Base-by-base conservation (phyloP, 2,329 filamentous ascomycete species). In the Fusarium sp. region DNA sequence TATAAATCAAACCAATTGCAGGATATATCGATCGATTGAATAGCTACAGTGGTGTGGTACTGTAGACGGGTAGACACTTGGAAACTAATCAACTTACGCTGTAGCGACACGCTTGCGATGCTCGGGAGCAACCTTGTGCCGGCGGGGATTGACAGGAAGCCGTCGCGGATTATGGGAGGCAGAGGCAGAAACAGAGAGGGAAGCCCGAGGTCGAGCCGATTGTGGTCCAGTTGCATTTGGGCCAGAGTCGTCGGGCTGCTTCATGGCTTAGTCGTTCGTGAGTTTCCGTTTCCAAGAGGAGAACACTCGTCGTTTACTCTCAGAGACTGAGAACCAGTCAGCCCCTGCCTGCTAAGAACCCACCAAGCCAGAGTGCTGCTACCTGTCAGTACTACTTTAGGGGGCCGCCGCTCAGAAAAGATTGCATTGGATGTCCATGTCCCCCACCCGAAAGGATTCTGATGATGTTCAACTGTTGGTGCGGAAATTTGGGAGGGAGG, bases 61-160 rank as follows among this genome's bases (percentile, higher is more conserved):
- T 57, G 53, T 44, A 44, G 62, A 54, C 20, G 31, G 42, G 26
- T 65, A 33, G 54, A 57, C 39, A 57, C n/a, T 45, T 41, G 55
- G 55, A 53, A 57, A 53, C 51, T 54, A 59, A 59, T 41, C 31
- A 18, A 83, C 85, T 83, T 79, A 87, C 86, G 86, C 86, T 61
- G 84, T 86, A 22, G 82, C 81, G 53, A 87, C 86, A 48, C 86
- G 83, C 77, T 86, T 87, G 57, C 86, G 82, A 68, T 85, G 78
- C 51, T 85, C 84, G 8, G 83, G 81, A 30, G 83, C 77, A 55
- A 87, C 86, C 78, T 85, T 85, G 72, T 85, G 82, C 57, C 85
- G 82, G 54, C 86, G 84, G 56, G 85, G 85, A 74, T 87, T 87
- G 71, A 87, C 86, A 33, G 86, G 85, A 70, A 87, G 79, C 59